phyloP scores from a whole-genome alignment of 352 stramenopile species.

The Phytophthora melonis region DNA sequence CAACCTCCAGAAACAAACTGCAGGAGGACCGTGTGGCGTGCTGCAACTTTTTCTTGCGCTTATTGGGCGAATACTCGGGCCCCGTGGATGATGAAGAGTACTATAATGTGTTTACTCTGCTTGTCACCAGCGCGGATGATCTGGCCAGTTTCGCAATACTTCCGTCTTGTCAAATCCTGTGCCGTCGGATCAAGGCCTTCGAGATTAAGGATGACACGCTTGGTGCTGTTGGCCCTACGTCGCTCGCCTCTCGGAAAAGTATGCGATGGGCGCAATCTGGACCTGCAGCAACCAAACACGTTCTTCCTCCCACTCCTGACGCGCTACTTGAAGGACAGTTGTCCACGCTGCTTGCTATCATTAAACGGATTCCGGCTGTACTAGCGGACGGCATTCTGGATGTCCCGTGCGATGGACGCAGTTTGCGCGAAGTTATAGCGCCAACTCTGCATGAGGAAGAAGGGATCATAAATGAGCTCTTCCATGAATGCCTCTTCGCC shows the following conservation, averaged over 20 bases:
- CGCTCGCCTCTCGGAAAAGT: conserved; percentile 20
- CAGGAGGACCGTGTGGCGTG: conserved; percentile 56
- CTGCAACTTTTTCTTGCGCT: conserved; percentile 55
- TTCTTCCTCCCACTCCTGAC: conserved; percentile 36
- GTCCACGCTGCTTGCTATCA: conserved; percentile 64
- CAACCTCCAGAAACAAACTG: conserved; percentile 53
- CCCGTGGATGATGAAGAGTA: conserved; percentile 63
- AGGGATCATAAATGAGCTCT: conserved; percentile 76
- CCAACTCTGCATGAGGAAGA: conserved; percentile 61
- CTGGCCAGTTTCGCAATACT: conserved; percentile 59
- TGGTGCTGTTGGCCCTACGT: not conserved
- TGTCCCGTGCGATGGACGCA: conserved; percentile 50
- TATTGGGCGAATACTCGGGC: conserved; percentile 60
- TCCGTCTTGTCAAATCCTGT: conserved; percentile 53
- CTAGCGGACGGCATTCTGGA: conserved; percentile 56
- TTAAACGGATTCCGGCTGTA: conserved; percentile 65
- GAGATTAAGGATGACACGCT: conserved; percentile 37
- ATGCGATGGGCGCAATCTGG: conserved; percentile 9
- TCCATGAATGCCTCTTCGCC: conserved; percentile 76
- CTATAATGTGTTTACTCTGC: conserved; percentile 68
- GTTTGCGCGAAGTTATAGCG: conserved; percentile 59
- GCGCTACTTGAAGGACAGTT: conserved; percentile 62
- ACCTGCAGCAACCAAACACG: conserved; percentile 18
- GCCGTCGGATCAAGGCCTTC: conserved; percentile 60
- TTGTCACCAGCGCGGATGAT: conserved; percentile 58